Base-by-base conservation (phyloP, 1,284 basidiomycete genomes). In the Cerrena zonata region DNA sequence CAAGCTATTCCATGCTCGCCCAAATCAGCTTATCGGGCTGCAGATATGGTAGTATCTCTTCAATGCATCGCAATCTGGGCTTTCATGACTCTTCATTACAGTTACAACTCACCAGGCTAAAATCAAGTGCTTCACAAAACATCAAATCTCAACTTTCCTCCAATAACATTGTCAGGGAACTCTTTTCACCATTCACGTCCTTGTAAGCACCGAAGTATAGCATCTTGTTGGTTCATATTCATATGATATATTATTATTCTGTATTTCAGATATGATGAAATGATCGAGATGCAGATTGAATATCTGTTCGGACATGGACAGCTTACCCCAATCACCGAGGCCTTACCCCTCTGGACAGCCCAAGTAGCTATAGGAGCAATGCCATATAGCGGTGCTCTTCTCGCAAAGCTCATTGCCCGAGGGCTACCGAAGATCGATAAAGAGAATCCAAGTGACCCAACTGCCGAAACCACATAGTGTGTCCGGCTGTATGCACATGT, bases 181-280 rank as follows among this genome's bases (percentile, higher is more conserved):
- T 61, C 0, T 61, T 62, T 37, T 60, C 57, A 2, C 41, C 25
- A 7, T 56, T 62, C 26, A 56, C 59, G 10, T 49, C 43, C n/a
- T n/a, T n/a, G n/a, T n/a, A n/a, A 11, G 18, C 5, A 49, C 52
- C 30, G 30, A 19, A 47, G 45, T 15, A n/a, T 15, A 12, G 5
- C 12, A 11, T 36, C 5, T 18, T 41, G 21, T n/a, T n/a, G n/a
- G n/a, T n/a, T n/a, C n/a, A n/a, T n/a, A 41, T 19, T 18, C 39
- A 22, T 41, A 18, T 41, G 5, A 18, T 41, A 22, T 41, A 11
- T n/a, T 41, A 41, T 10, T 18, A 10, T 41, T 22, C 18, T n/a
- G 39, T 41, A n/a, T 46, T n/a, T 21, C 24, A 55, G 53, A 11
- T 50, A 49, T 39, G 47, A 51, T 7, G 36, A 42, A 2, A 47